phyloP scores from a whole-genome alignment of 148 eudicot genomes.

The Gaultheria prostrata region DNA sequence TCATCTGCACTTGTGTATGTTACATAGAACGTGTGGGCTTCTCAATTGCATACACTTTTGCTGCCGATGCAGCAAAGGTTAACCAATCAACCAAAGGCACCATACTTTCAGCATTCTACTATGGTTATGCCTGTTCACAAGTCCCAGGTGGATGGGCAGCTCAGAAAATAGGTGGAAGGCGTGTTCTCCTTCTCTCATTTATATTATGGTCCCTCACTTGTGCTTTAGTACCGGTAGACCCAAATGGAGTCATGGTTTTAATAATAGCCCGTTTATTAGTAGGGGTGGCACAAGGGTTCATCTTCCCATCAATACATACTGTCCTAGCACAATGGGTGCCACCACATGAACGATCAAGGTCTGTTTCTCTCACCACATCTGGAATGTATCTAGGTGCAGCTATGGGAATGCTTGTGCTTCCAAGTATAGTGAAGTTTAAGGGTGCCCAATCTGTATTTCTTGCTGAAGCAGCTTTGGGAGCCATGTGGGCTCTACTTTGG shows the following conservation, averaged over 20 bases:
- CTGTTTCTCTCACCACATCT: slow-evolving; percentile 87
- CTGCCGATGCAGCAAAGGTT: slow-evolving; percentile 28
- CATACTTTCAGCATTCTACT: slow-evolving; percentile 86
- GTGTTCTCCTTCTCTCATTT: slow-evolving; percentile 84
- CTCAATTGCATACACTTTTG: slow-evolving; percentile 67
- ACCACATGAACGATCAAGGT: slow-evolving; percentile 89
- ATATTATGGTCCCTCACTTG: slow-evolving; percentile 64
- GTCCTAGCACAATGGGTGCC: slow-evolving; percentile 45
- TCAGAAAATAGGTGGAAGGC: slow-evolving; percentile 90
- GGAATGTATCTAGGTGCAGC: slow-evolving; percentile 98
- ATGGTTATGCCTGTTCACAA: slow-evolving; percentile 91
- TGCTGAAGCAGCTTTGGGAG: slow-evolving; percentile 77
- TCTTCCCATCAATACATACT: slow-evolving; percentile 42
- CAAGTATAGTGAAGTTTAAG: slow-evolving; percentile 57
- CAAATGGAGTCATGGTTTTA: slow-evolving; percentile 49
- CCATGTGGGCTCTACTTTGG: slow-evolving; percentile 80
- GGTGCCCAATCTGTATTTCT: slow-evolving; percentile 53
- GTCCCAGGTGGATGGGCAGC: slow-evolving; percentile 98
- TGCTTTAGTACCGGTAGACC: slow-evolving; percentile 67
- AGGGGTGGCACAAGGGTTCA: slow-evolving; percentile 92
- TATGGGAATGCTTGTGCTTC: slow-evolving; percentile 77
- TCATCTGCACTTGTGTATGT: slow-evolving; percentile 84
- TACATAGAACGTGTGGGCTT: slow-evolving; percentile 95
- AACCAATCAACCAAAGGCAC: slow-evolving; percentile 77
- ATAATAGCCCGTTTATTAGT: slow-evolving; percentile 81